phyloP scores from a whole-genome alignment of 495 filamentous ascomycete species.

The Podospora fimiseda region DNA sequence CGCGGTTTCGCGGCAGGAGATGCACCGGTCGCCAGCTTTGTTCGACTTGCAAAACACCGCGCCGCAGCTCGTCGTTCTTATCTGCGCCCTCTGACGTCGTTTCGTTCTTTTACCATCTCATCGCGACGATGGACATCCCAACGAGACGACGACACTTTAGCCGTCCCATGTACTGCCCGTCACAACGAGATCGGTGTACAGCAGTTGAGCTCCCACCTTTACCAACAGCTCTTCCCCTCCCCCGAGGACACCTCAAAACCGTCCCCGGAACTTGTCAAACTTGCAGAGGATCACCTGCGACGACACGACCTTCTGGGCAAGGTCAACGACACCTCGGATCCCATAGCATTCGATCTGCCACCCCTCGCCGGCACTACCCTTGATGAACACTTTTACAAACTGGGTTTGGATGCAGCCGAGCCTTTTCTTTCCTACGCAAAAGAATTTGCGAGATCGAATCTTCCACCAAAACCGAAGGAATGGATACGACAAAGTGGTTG shows the following conservation, averaged over 20 bases:
- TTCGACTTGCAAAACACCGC: conserved; percentile 34
- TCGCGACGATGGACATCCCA: conserved; percentile 36
- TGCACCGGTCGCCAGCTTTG: conserved; percentile 30
- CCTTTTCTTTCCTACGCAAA: conserved; percentile 77
- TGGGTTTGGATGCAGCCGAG: conserved; percentile 82
- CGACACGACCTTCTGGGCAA: conserved; percentile 88
- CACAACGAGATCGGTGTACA: conserved; percentile 94
- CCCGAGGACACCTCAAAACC: conserved; percentile 45
- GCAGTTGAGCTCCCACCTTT: conserved; percentile 76
- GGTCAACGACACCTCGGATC: conserved; percentile 65
- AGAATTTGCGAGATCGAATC: conserved; percentile 56
- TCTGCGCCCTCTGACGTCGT: conserved; percentile 14
- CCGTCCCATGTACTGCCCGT: conserved; percentile 56
- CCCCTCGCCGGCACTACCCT: conserved; percentile 69
- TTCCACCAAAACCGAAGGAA: conserved; percentile 68
- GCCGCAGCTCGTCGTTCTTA: conserved; percentile 18
- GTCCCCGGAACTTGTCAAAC: conserved; percentile 61
- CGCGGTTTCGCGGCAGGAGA: conserved; percentile 31
- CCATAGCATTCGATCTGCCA: conserved; percentile 83
- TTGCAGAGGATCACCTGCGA: conserved; percentile 76
- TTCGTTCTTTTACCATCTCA: background rate
- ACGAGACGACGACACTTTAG: conserved; percentile 11
- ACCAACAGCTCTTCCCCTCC: conserved; percentile 74
- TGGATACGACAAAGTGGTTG: conserved; percentile 82
- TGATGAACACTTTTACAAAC: conserved; percentile 91